Conservation (phyloP, 768 basidiomycete genomes). For the Udeniomyces megalosporus region DNA sequence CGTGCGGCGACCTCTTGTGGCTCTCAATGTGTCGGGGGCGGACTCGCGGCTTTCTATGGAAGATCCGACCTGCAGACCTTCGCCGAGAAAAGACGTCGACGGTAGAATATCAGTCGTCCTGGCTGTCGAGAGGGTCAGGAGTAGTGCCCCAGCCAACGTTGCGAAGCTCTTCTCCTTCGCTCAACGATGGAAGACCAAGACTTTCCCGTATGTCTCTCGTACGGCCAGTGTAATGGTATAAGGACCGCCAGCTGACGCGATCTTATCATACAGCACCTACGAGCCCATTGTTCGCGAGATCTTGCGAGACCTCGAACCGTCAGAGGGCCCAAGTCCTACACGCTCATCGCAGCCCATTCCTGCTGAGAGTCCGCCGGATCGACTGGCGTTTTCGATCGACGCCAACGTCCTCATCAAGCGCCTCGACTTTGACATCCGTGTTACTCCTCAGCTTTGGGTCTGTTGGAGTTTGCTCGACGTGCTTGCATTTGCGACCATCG, state of each 20-base stretch:
- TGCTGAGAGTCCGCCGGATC: too few species aligned
- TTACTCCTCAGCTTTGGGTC: conserved; percentile 17
- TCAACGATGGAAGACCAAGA: conserved; percentile 68
- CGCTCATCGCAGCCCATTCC: neutral
- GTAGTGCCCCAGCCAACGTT: conserved; percentile 58
- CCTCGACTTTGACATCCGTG: conserved; percentile 15
- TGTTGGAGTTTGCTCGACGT: conserved; percentile 14
- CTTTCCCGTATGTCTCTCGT: conserved; percentile 44
- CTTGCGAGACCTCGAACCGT: conserved; percentile 42
- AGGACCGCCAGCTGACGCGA: too few species aligned
- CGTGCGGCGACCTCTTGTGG: too few species aligned
- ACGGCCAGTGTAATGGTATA: too few species aligned
- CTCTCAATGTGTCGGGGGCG: too few species aligned
- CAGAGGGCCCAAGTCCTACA: neutral
- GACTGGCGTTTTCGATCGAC: neutral
- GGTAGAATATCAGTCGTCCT: conserved; percentile 5
- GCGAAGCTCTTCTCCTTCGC: conserved; percentile 59
- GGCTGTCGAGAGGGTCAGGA: conserved; percentile 8
- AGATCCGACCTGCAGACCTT: too few species aligned
- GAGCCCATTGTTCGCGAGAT: conserved; percentile 50
- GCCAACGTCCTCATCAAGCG: conserved; percentile 9
- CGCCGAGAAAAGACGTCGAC: too few species aligned
- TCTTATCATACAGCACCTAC: conserved; percentile 27
- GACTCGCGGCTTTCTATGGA: too few species aligned
- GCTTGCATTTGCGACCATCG: neutral